phyloP scores from a whole-genome alignment of 768 basidiomycete species.

The Panaeolus papilionaceus region DNA sequence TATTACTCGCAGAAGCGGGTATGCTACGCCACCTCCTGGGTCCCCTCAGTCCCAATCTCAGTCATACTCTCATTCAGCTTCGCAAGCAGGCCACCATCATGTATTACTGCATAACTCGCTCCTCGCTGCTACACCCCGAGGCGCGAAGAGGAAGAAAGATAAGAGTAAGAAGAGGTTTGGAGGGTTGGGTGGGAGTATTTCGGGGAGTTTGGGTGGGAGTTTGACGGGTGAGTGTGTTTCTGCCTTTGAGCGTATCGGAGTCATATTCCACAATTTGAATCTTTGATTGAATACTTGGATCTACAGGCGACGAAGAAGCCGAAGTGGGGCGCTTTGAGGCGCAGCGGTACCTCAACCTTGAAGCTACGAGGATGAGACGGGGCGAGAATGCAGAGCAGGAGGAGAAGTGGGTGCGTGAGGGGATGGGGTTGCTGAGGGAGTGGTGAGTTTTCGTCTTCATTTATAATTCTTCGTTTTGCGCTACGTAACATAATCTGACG shows the following conservation, averaged over 20 bases:
- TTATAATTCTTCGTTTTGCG: too few species aligned
- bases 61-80: too few species aligned
- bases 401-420: slow-evolving; percentile 47
- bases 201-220: not conserved
- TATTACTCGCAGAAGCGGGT: not conserved
- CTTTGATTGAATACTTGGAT: too few species aligned
- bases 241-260: too few species aligned
- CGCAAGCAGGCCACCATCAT: slow-evolving; percentile 19
- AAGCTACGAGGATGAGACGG: slow-evolving; percentile 49
- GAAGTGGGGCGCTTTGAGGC: slow-evolving; percentile 79
- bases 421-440: slow-evolving; percentile 50
- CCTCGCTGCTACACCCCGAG: slow-evolving; percentile 42
- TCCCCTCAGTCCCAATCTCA: not conserved
- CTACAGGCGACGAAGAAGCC: slow-evolving; percentile 27
- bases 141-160: slow-evolving; percentile 24
- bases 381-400: slow-evolving; percentile 47
- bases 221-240: not conserved
- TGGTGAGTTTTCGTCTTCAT: slow-evolving; percentile 35
- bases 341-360: slow-evolving; percentile 72
- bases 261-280: too few species aligned
- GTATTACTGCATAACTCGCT: slow-evolving; percentile 45
- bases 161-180: slow-evolving; percentile 39
- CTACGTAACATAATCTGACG: too few species aligned
- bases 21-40: not conserved
- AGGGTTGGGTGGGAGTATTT: not conserved